Percentiles rank a stretch among this genome's conserved stretches.
phyloP scores from a whole-genome alignment of 495 filamentous ascomycete species.

The Tuber brumale region DNA sequence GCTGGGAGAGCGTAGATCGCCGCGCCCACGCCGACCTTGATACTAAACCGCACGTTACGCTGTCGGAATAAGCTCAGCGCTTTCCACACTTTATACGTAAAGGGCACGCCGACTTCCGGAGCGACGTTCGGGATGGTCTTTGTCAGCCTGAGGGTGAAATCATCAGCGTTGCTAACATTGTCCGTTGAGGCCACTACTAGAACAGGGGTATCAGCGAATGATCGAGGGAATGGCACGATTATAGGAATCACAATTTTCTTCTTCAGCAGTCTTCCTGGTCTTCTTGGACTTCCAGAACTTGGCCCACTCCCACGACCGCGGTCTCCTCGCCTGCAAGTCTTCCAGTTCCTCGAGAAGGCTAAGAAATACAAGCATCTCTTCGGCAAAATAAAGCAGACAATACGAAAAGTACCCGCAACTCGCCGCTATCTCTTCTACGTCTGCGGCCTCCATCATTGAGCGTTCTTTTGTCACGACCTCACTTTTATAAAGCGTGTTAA shows the following conservation, averaged over 20 bases:
- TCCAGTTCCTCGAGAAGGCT: constrained; percentile 73
- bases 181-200: background rate
- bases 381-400: constrained; percentile 77
- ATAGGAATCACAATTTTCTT: constrained; percentile 24
- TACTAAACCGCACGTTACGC: constrained; percentile 69
- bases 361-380: constrained; percentile 78
- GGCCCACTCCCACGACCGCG: constrained; percentile 78
- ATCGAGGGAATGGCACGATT: background rate
- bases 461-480: constrained; percentile 58
- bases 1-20: constrained; percentile 78
- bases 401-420: constrained; percentile 94
- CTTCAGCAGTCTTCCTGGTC: constrained; percentile 12
- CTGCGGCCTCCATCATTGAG: constrained; percentile 70
- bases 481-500: constrained; percentile 68
- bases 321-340: constrained; percentile 50
- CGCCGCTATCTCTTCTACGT: constrained; percentile 91
- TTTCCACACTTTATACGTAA: constrained; percentile 55
- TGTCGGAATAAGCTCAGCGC: constrained; percentile 54
- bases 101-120: constrained; percentile 49
- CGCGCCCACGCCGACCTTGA: constrained; percentile 89
- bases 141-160: constrained; percentile 27
- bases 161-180: background rate
- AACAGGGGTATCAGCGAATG: background rate
- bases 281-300: constrained; percentile 59
- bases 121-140: constrained; percentile 38